Conservation (phyloP, 257 asterid genomes). For the Nicotiana paniculata region DNA sequence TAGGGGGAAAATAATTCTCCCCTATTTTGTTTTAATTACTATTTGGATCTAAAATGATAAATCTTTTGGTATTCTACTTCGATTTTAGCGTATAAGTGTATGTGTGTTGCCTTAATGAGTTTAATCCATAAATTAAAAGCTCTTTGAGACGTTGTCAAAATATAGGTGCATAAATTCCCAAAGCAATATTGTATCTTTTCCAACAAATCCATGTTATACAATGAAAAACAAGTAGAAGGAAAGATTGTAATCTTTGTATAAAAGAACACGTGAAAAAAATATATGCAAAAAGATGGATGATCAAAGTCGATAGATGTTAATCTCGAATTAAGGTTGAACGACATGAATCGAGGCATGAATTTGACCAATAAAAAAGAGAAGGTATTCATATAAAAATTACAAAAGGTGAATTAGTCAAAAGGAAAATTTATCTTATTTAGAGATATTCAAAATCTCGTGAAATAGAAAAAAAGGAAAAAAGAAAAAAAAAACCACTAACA, state of each 20-base stretch:
- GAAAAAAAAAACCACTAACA: background rate
- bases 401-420: background rate
- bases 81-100: background rate
- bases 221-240: background rate
- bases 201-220: background rate
- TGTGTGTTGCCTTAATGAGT: background rate
- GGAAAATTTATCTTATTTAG: background rate
- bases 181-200: background rate
- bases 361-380: background rate
- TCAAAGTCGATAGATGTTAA: background rate
- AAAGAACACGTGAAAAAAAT: background rate
- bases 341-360: background rate
- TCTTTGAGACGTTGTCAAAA: background rate
- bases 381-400: background rate
- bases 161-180: background rate
- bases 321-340: background rate
- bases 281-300: background rate
- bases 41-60: background rate
- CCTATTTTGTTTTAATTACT: background rate
- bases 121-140: background rate
- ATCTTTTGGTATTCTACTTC: background rate
- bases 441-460: conserved; percentile 10
- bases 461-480: background rate
- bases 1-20: background rate
- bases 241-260: background rate